These are phyloP conservation scores for Gorgonomyces haynaldii DNA, from an alignment of 192 early-diverging fungal genomes.

Conservation along the genomic window DNA sequence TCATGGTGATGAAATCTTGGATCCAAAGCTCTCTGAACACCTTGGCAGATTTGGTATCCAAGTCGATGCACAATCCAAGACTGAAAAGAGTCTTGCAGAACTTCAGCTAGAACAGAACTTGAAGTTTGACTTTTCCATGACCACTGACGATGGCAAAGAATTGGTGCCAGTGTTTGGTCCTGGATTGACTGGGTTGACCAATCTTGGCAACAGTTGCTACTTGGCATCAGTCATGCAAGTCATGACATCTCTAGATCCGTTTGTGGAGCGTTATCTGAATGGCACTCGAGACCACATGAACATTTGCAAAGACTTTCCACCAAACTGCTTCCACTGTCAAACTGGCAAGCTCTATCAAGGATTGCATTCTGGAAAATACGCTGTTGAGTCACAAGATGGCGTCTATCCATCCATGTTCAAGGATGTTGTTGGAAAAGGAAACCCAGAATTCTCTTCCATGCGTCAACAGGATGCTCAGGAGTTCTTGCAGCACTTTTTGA, in stretches of 20 bases:
- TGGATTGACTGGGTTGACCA: conserved; percentile 83
- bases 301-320: conserved; percentile 43
- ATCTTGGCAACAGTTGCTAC: conserved; percentile 97
- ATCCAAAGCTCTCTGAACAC: conserved; percentile 67
- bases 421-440: conserved; percentile 68
- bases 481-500: conserved; percentile 71
- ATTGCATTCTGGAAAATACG: conserved; percentile 78
- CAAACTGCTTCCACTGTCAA: conserved; percentile 81
- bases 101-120: conserved; percentile 94
- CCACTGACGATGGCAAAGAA: conserved; percentile 82
- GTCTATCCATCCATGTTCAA: conserved; percentile 91
- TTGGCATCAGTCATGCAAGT: conserved; percentile 91
- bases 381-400: conserved; percentile 58
- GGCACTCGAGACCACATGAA: conserved; percentile 34
- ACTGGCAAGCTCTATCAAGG: conserved; percentile 85
- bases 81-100: conserved; percentile 83
- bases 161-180: conserved; percentile 76
- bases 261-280: conserved; percentile 41
- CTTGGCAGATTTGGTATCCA: conserved; percentile 83
- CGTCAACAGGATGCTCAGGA: conserved; percentile 97
- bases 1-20: conserved; percentile 71
- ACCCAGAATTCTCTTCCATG: conserved; percentile 95
- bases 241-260: conserved; percentile 63
- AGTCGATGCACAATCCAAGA: conserved; percentile 70
- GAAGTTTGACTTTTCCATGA: conserved; percentile 97